These are phyloP conservation scores for Ilex aquifolium DNA, from an alignment of 257 asterid species.

Conservation along the genomic window DNA sequence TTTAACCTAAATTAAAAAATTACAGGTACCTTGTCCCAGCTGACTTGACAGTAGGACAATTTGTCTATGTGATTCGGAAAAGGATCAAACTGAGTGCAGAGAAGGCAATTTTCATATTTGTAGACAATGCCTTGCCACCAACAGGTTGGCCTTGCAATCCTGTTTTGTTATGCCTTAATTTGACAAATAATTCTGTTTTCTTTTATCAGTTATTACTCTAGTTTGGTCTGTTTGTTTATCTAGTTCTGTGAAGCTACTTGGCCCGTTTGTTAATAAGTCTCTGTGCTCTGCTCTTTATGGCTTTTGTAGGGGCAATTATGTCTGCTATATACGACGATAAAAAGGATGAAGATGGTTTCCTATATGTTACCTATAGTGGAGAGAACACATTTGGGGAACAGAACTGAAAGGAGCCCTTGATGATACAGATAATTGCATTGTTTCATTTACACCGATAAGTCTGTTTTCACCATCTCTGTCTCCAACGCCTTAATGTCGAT, in stretches of 20 bases:
- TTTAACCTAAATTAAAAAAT: background rate
- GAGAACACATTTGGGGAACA: conserved; percentile 27
- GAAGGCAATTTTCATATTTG: conserved; percentile 39
- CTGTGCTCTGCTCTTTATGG: background rate
- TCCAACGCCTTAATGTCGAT: background rate
- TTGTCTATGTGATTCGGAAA: conserved; percentile 42
- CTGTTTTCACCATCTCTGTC: background rate
- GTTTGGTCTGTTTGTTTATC: background rate
- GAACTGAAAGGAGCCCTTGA: too few relatives aligned
- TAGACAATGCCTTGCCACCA: conserved; percentile 37
- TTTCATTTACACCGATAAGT: too few relatives aligned
- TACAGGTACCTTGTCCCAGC: conserved; percentile 40
- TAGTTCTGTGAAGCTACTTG: background rate
- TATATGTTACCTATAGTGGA: conserved; percentile 29
- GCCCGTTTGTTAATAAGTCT: too few relatives aligned
- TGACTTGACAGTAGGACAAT: conserved; percentile 42
- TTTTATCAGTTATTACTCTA: too few relatives aligned
- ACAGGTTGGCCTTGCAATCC: conserved; percentile 22
- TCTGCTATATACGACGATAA: conserved; percentile 24
- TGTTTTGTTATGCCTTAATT: too few relatives aligned
- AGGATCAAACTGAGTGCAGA: conserved; percentile 40
- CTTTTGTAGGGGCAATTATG: conserved; percentile 20
- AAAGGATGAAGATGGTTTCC: conserved; percentile 29
- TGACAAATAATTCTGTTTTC: too few relatives aligned
- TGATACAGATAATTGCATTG: too few relatives aligned